Evolutionary conservation across 805 yeast species (phyloP).

Genomic region (Spencermartinsiella europaea): DNA sequence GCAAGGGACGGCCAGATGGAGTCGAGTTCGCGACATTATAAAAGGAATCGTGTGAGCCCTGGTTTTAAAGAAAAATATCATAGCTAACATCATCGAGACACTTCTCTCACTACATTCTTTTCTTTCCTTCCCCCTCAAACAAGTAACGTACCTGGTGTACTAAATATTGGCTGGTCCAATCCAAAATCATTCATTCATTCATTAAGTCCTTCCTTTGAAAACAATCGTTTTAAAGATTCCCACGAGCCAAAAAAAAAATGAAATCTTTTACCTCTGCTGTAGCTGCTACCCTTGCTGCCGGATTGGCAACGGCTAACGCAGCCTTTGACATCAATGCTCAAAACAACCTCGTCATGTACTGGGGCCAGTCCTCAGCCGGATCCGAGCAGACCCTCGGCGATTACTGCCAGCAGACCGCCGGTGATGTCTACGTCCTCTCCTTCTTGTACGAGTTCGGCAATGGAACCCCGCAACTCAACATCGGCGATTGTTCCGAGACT

Average conservation of each 20-base stretch:
- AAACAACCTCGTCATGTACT: conserved; percentile 65
- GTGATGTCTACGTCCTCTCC: conserved; percentile 58
- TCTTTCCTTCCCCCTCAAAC: not conserved
- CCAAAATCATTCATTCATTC: not conserved
- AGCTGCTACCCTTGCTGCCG: conserved; percentile 10
- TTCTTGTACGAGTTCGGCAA: conserved; percentile 62
- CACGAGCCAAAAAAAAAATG: conserved; percentile 2
- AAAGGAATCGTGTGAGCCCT: not conserved
- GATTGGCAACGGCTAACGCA: conserved; percentile 9
- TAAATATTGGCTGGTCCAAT: not conserved
- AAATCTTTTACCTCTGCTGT: not conserved
- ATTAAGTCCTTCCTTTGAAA: not conserved
- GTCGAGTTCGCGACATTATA: not conserved
- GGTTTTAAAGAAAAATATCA: no score
- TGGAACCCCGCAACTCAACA: conserved; percentile 14
- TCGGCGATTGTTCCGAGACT: conserved; percentile 16
- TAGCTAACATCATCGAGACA: not conserved
- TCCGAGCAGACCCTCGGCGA: conserved; percentile 41
- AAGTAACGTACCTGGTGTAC: not conserved
- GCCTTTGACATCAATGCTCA: conserved; percentile 32
- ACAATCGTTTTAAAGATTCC: conserved; percentile 1
- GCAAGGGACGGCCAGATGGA: not conserved
- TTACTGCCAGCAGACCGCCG: conserved; percentile 65
- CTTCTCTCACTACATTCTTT: not conserved
- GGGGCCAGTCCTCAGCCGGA: conserved; percentile 80